phyloP scores from a whole-genome alignment of 2,329 filamentous ascomycete genomes.

The Colletotrichum higginsianum region DNA sequence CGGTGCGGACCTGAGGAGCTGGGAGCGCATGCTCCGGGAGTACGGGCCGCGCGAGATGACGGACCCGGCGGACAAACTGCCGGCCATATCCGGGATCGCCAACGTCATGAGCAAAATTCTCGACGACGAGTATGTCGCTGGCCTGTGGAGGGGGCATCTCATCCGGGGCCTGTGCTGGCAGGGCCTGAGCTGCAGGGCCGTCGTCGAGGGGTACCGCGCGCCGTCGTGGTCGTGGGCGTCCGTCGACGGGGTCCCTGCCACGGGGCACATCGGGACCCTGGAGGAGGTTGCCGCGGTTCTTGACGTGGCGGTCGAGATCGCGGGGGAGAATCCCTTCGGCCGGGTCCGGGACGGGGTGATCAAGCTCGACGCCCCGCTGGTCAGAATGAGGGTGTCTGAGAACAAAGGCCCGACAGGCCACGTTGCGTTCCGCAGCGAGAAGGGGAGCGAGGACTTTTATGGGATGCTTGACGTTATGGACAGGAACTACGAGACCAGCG shows the following conservation, averaged over 20 bases:
- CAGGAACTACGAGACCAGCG: slow-evolving; percentile 1
- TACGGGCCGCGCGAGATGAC: slow-evolving; percentile 42
- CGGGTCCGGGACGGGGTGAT: slow-evolving; percentile 33
- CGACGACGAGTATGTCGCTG: slow-evolving; percentile 47
- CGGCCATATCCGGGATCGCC: slow-evolving; percentile 50
- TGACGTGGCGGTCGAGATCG: slow-evolving; percentile 25
- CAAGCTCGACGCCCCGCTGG: slow-evolving; percentile 30
- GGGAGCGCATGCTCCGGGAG: slow-evolving; percentile 14
- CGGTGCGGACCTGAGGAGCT: background rate
- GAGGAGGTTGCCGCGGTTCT: slow-evolving; percentile 9
- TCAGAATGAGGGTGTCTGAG: slow-evolving; percentile 22
- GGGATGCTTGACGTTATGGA: slow-evolving; percentile 11
- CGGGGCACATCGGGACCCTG: background rate
- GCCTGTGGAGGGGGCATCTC: slow-evolving; percentile 46
- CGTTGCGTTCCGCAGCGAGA: slow-evolving; percentile 12
- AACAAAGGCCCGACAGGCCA: slow-evolving; percentile 23
- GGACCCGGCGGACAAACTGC: slow-evolving; percentile 46
- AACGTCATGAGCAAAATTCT: slow-evolving; percentile 44
- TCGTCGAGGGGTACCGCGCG: slow-evolving; percentile 18
- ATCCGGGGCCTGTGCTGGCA: slow-evolving; percentile 31
- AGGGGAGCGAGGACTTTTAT: background rate
- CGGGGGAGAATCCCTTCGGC: slow-evolving; percentile 35
- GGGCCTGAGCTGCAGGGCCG: slow-evolving; percentile 2
- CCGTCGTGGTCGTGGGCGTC: slow-evolving; percentile 39
- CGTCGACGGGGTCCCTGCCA: slow-evolving; percentile 21